phyloP scores from a whole-genome alignment of 2,329 filamentous ascomycete genomes.

The Reticulascus tulasneorum region DNA sequence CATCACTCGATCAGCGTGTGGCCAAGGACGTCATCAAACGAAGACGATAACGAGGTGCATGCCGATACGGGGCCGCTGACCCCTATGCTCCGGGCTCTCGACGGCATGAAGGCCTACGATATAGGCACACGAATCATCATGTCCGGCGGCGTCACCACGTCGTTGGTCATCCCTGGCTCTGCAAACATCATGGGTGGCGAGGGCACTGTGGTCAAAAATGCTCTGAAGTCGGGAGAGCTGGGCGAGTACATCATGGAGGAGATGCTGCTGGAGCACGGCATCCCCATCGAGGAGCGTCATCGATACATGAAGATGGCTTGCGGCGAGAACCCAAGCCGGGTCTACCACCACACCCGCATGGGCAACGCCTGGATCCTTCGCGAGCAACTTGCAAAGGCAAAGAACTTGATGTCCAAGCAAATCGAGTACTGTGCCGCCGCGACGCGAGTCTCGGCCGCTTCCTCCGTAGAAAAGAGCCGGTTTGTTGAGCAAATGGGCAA shows the following conservation, averaged over 20 bases:
- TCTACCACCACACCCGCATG: constrained; percentile 34
- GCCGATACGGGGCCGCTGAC: constrained; percentile 28
- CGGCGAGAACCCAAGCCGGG: constrained; percentile 38
- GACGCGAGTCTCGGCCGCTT: constrained; percentile 16
- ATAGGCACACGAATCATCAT: constrained; percentile 30
- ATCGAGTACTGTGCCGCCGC: constrained; percentile 23
- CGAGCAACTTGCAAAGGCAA: constrained; percentile 32
- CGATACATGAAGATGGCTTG: constrained; percentile 43
- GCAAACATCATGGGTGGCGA: constrained; percentile 43
- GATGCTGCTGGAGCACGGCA: constrained; percentile 34
- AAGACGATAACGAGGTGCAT: constrained; percentile 33
- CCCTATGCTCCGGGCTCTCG: constrained; percentile 31
- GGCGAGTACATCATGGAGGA: constrained; percentile 37
- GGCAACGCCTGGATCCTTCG: constrained; percentile 35
- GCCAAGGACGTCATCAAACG: constrained; percentile 25
- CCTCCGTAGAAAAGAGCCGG: constrained; percentile 18
- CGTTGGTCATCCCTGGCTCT: constrained; percentile 40
- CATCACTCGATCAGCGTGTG: constrained; percentile 32
- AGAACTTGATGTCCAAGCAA: constrained; percentile 30
- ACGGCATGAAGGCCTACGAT: constrained; percentile 39
- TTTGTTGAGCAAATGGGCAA: constrained; percentile 10
- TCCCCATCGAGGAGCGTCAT: constrained; percentile 24
- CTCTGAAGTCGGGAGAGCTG: constrained; percentile 25
- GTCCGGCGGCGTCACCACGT: constrained; percentile 40
- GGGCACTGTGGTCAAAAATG: constrained; percentile 37